Percentiles rank a stretch among this genome's conserved stretches.
phyloP scores from a whole-genome alignment of 768 basidiomycete genomes.

The Pulveroboletus ravenelii region DNA sequence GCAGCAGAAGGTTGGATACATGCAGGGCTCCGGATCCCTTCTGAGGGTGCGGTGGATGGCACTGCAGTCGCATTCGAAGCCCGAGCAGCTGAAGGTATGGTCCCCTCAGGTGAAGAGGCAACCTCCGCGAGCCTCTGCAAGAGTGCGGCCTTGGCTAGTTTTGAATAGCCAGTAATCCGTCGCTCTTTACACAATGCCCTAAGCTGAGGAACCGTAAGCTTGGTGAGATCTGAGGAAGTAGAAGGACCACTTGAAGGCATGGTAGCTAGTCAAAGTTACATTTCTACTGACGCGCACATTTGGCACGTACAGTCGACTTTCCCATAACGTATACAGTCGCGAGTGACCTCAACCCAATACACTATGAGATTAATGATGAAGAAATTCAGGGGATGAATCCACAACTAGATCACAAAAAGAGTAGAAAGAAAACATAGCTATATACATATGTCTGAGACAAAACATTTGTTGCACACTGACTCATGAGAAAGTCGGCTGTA shows the following conservation, averaged over 20 bases:
- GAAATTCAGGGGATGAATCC: too few relatives aligned
- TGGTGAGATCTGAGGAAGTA: constrained; percentile 20
- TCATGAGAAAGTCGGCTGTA: too few relatives aligned
- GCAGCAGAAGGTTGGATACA: neutral
- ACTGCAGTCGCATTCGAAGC: neutral
- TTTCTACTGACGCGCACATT: too few relatives aligned
- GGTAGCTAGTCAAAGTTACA: neutral
- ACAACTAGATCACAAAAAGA: too few relatives aligned
- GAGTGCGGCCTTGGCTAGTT: constrained; percentile 54
- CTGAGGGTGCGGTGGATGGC: neutral
- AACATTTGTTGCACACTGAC: too few relatives aligned
- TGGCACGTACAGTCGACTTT: too few relatives aligned
- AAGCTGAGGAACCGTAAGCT: constrained; percentile 57
- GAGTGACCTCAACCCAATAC: too few relatives aligned
- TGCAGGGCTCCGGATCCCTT: neutral
- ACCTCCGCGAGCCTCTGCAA: constrained; percentile 40
- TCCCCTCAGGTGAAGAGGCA: neutral
- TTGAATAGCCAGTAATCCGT: constrained; percentile 60
- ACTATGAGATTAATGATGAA: too few relatives aligned
- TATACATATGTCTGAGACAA: too few relatives aligned
- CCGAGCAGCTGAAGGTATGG: neutral
- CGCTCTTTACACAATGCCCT: constrained; percentile 65
- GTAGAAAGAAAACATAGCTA: too few relatives aligned
- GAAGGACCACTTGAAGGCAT: constrained; percentile 9
- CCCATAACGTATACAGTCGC: too few relatives aligned